Percentiles rank a stretch among this genome's conserved stretches.
phyloP scores from a whole-genome alignment of 208 protist genomes.

The Leishmania tarentolae region DNA sequence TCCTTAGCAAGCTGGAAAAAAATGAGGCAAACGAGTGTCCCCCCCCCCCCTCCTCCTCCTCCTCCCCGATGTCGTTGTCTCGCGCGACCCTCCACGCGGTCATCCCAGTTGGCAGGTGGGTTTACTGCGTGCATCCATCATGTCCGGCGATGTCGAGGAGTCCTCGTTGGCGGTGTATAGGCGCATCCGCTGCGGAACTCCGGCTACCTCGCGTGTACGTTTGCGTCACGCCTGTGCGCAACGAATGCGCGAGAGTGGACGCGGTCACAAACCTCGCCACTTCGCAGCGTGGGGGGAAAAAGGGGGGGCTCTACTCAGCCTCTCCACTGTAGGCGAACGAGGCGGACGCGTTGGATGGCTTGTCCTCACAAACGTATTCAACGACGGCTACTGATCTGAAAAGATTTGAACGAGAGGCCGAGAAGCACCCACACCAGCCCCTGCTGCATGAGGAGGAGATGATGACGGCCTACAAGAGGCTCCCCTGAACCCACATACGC shows the following conservation, averaged over 20 bases:
- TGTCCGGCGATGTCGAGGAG: background rate
- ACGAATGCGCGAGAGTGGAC: background rate
- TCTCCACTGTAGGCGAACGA: background rate
- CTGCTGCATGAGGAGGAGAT: background rate
- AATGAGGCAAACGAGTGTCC: no score
- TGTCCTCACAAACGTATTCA: background rate
- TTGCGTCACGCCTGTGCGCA: background rate
- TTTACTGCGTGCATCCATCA: background rate
- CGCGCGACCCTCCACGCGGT: background rate
- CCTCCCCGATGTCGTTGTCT: background rate
- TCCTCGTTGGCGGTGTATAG: background rate
- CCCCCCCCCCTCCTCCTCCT: no score
- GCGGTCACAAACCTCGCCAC: background rate
- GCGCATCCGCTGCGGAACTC: background rate
- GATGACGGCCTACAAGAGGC: background rate
- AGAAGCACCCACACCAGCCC: background rate
- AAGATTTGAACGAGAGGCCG: background rate
- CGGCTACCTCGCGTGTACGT: background rate
- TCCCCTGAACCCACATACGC: background rate
- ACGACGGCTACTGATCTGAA: background rate
- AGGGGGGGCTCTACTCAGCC: background rate
- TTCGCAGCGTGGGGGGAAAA: background rate
- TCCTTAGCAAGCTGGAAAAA: background rate
- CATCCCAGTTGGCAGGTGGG: background rate
- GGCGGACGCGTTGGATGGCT: background rate